Base-by-base conservation (phyloP, 1,284 basidiomycete species). In the Boletus semigastroideus region DNA sequence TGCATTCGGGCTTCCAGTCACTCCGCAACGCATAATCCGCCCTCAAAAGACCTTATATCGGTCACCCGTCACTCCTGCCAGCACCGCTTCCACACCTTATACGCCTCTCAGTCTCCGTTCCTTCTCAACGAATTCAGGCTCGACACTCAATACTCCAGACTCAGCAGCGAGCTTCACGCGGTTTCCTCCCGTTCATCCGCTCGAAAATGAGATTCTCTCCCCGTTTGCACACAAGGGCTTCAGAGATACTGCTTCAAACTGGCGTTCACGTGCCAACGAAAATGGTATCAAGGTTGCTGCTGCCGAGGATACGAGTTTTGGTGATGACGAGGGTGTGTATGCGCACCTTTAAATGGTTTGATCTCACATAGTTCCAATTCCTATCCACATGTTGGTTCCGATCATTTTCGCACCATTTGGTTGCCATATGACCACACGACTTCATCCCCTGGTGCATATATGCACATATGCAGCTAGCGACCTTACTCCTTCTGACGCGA, bases 201-300 rank as follows among this genome's bases (percentile, higher is more conserved):
- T 55, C 7, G 59, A 59, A 57, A 64, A 59, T 39, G 63, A 57
- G 40, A 14, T 19, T 8, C 31, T 37, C 48, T 48, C 20, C 53
- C 58, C 54, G 71, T 68, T 55, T 7, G 39, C 45, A 20, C 73
- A 78, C 59, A 73, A 72, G 55, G 77, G 72, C 59, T 72, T 82
- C 27, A 79, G 80, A n/a, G 81, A 86, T 66, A 75, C 82, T 45
- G 77, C 83, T 11, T 77, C 79, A 27, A 87, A 82, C 64, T 90
- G 88, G 88, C 78, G 87, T 50, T 81, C 78, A 33, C 77, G 86
- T 43, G 84, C 87, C 33, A 83, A 74, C 51, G 82, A 86, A 62
- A 84, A 87, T 58, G 86, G 84, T 31, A 88, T 87, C 57, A 83
- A 78, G 64, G 83, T 87, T 49, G 72, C 78, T 38, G 72, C 73